Percentiles rank a stretch among this genome's conserved stretches.
Conservation (phyloP, 2,329 filamentous ascomycete genomes). For the Penicillium sp. region DNA sequence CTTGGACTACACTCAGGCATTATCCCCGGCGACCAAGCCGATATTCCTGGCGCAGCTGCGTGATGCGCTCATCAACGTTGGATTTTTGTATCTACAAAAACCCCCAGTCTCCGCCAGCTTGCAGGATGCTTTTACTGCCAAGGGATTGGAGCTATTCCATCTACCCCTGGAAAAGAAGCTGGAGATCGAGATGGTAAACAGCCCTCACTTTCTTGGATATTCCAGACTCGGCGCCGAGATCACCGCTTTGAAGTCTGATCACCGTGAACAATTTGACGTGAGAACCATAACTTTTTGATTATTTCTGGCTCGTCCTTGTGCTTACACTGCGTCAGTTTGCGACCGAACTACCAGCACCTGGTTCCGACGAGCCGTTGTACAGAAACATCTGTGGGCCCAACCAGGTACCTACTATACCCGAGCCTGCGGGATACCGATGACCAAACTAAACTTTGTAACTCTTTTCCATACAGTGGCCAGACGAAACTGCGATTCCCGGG, state of each 20-base stretch:
- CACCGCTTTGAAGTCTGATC: slow-evolving; percentile 37
- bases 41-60: slow-evolving; percentile 34
- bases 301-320: slow-evolving; percentile 30
- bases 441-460: neutral
- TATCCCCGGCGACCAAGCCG: slow-evolving; percentile 25
- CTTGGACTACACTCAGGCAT: slow-evolving; percentile 33
- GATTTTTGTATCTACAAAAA: slow-evolving; percentile 41
- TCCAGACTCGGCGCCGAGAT: slow-evolving; percentile 40
- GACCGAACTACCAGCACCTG: slow-evolving; percentile 40
- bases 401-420: slow-evolving; percentile 27
- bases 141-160: slow-evolving; percentile 49
- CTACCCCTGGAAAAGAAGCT: slow-evolving; percentile 52
- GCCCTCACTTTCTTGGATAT: slow-evolving; percentile 43
- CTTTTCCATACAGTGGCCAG: slow-evolving; percentile 35
- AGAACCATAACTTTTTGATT: slow-evolving; percentile 10
- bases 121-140: slow-evolving; percentile 37
- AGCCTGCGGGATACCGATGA: neutral
- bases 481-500: slow-evolving; percentile 34
- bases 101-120: slow-evolving; percentile 27
- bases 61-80: slow-evolving; percentile 39
- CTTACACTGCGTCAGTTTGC: slow-evolving; percentile 39
- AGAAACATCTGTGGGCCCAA: slow-evolving; percentile 41
- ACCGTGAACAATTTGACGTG: slow-evolving; percentile 44
- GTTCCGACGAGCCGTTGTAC: slow-evolving; percentile 39
- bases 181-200: slow-evolving; percentile 52